A percentile compares a stretch with the other conserved stretches of the same genome.
Evolutionary conservation across 139 green algal genomes (phyloP).

Genomic region (Chlorella sp.): DNA sequence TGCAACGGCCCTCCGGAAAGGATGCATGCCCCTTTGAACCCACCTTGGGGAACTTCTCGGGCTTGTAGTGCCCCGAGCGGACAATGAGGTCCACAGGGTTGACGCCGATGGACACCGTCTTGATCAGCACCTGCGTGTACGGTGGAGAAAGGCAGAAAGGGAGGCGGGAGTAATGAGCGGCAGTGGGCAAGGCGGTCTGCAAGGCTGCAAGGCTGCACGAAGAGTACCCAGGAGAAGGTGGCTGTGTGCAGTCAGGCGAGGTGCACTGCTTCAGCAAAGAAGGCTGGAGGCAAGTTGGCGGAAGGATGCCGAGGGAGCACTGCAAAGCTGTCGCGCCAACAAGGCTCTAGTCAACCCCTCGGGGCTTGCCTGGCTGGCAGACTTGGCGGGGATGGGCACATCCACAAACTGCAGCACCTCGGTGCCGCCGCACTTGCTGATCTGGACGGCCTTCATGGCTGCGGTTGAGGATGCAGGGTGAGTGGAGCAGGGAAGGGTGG

Average conservation of each 20-base stretch:
- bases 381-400: background rate
- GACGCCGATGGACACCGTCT: background rate
- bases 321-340: no score
- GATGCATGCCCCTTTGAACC: no score
- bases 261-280: no score
- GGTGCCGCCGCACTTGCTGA: conserved; percentile 11
- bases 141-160: background rate
- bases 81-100: conserved; percentile 24
- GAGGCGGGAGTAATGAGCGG: no score
- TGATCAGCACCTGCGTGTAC: conserved; percentile 11
- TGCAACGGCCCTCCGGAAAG: no score
- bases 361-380: no score
- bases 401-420: conserved; percentile 24
- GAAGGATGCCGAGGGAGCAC: no score
- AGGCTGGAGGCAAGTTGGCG: no score
- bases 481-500: background rate
- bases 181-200: no score
- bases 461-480: background rate
- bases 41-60: conserved; percentile 14
- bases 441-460: conserved; percentile 3
- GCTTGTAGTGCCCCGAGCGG: background rate
- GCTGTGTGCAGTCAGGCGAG: background rate
- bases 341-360: no score
- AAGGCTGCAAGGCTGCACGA: no score
- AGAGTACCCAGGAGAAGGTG: no score